Evolutionary conservation across 2,329 filamentous ascomycete species (phyloP), one percentile per base, ranked within the genome.

Genomic region (Microthyrium microscopicum): DNA sequence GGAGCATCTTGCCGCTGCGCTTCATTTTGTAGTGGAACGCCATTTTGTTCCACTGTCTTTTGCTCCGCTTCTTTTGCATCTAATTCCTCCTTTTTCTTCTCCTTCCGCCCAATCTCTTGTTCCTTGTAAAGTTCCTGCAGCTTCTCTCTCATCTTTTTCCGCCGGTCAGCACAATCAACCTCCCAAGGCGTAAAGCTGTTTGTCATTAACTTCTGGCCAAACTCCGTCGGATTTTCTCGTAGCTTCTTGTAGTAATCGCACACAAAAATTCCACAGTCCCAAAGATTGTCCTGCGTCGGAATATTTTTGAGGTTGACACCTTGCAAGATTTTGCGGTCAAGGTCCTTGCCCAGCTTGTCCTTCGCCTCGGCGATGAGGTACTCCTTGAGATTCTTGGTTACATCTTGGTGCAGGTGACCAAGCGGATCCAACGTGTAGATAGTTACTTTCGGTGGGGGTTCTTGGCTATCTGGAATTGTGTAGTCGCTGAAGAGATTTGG

Each of bases 341-440:
- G 56, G 4, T 58, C 50, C 40, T 66, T 54, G 11, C 53, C 51
- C n/a, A 59, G 61, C 46, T 72, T 89, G 60, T 56, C 63, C 42
- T 64, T 62, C 4, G 78, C 77, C 56, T 95, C 89, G 30, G 69
- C 68, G 5, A 66, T 48, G 4, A 95, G 60, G 52, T 93, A 95
- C 18, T 80, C 68, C 46, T 77, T 84, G 20, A 98, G 60, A 22
- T 68, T 65, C 29, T 53, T 66, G 40, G 77, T 71, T 5, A 82
- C 79, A 1, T 62, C 56, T 1, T 68, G 61, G 43, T 85, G 82
- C 0, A 60, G 29, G 4, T 54, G 46, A n/a, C 73, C 75, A 1
- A 95, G 63, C 0, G 89, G 95, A 52, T 98, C 89, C 18, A 95
- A 68, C 0, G 82, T 83, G 41, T 95, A 74, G 40, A 95, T 84